Percentiles rank a stretch among this genome's conserved stretches.
phyloP scores from a whole-genome alignment of 306 rosid genomes.

The Gastrolobium villosum region DNA sequence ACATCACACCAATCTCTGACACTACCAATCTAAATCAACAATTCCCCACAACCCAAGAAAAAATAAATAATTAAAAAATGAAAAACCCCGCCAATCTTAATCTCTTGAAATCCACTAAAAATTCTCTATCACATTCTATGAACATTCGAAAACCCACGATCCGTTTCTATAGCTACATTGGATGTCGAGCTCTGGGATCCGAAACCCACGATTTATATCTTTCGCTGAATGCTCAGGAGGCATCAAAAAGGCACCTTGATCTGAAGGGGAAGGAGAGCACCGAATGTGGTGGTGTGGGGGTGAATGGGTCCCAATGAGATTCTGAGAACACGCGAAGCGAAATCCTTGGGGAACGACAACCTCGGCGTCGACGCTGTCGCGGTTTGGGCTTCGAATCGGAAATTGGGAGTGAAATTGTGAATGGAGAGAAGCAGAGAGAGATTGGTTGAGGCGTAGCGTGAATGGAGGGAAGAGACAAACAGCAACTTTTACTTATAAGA shows the following conservation, averaged over 20 bases:
- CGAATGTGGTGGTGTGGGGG: not conserved
- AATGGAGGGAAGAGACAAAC: slow-evolving; percentile 58
- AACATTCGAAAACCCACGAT: slow-evolving; percentile 13
- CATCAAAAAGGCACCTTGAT: slow-evolving; percentile 46
- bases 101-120: slow-evolving; percentile 42
- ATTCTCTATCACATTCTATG: slow-evolving; percentile 38
- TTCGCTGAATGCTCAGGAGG: not conserved
- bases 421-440: slow-evolving; percentile 33
- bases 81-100: slow-evolving; percentile 34
- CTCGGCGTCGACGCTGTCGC: slow-evolving; percentile 33
- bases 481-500: not conserved
- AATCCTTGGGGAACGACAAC: slow-evolving; percentile 22
- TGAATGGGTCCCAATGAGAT: slow-evolving; percentile 39
- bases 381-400: slow-evolving; percentile 47
- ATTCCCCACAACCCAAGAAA: slow-evolving; percentile 1
- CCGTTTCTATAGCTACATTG: slow-evolving; percentile 31
- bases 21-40: slow-evolving; percentile 42
- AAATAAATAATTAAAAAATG: no score
- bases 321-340: not conserved
- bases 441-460: slow-evolving; percentile 51
- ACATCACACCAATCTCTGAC: not conserved
- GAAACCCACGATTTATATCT: slow-evolving; percentile 41
- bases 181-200: slow-evolving; percentile 3
- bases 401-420: slow-evolving; percentile 35
- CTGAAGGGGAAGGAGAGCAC: not conserved